These are phyloP conservation scores for Aspergillus egyptiacus DNA, from an alignment of 495 filamentous ascomycete genomes.

Conservation along the genomic window DNA sequence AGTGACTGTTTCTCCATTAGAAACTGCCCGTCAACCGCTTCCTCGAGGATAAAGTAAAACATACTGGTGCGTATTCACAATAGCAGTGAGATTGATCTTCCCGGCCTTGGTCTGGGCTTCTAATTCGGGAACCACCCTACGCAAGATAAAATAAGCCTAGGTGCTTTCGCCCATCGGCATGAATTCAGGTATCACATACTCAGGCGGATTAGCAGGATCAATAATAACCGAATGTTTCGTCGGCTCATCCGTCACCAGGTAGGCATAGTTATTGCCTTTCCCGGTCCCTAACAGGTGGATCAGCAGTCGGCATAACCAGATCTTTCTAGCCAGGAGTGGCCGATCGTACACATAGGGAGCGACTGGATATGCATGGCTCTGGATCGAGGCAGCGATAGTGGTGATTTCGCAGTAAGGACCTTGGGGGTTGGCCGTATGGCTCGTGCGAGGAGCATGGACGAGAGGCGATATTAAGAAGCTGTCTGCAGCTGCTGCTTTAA, in stretches of 20 bases:
- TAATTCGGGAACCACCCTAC: slow-evolving; percentile 74
- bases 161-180: too few species aligned
- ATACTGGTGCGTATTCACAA: slow-evolving; percentile 97
- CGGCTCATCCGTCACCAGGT: slow-evolving; percentile 86
- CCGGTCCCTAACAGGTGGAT: slow-evolving; percentile 67
- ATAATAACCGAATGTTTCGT: slow-evolving; percentile 91
- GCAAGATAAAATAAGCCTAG: background rate
- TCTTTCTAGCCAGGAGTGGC: too few species aligned
- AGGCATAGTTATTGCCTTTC: slow-evolving; percentile 90
- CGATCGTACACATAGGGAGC: slow-evolving; percentile 89
- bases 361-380: slow-evolving; percentile 88
- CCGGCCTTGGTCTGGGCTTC: slow-evolving; percentile 63
- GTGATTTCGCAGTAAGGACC: slow-evolving; percentile 4
- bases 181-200: slow-evolving; percentile 60
- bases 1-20: slow-evolving; percentile 54
- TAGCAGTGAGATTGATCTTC: slow-evolving; percentile 75
- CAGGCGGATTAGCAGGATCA: slow-evolving; percentile 86
- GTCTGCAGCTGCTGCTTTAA: background rate
- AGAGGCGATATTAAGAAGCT: background rate
- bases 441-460: slow-evolving; percentile 30
- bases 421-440: slow-evolving; percentile 13
- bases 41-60: slow-evolving; percentile 19
- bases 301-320: slow-evolving; percentile 11
- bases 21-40: background rate
- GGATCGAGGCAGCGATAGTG: slow-evolving; percentile 10